Conservation (phyloP, 306 rosid species). For the Acacia melanoxylon region DNA sequence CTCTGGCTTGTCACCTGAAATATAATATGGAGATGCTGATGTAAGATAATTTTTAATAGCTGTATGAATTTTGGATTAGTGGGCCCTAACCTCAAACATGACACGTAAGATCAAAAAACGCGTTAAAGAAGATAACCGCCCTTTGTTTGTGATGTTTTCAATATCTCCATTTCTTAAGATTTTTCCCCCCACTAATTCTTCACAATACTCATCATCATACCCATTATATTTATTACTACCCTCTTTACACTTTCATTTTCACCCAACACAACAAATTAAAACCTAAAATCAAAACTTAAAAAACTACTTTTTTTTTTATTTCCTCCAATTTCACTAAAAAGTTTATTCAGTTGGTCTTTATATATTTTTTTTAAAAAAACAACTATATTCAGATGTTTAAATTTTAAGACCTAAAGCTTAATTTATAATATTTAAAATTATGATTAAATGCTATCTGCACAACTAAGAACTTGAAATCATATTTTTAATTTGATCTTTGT, state of each 20-base stretch:
- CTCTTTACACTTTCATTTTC: constrained; percentile 24
- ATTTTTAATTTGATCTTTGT: not conserved
- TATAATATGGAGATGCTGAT: constrained; percentile 15
- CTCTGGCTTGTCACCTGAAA: not conserved
- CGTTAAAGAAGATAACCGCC: constrained; percentile 45
- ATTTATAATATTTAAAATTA: not conserved
- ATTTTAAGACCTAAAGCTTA: not conserved
- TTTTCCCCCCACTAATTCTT: constrained; percentile 34
- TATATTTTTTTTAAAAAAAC: not conserved
- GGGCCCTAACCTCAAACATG: constrained; percentile 12
- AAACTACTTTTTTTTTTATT: not conserved
- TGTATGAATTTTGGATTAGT: constrained; percentile 36
- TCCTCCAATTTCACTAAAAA: not conserved
- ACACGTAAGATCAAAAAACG: constrained; percentile 64
- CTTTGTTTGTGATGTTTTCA: not conserved
- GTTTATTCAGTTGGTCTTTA: not conserved
- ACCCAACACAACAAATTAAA: not conserved
- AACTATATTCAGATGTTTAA: not conserved
- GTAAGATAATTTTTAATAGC: constrained; percentile 1
- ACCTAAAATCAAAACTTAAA: not conserved
- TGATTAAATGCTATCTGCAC: not conserved
- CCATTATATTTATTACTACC: not conserved
- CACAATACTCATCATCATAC: constrained; percentile 1
- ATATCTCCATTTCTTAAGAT: not conserved
- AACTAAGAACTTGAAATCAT: not conserved